A percentile compares a stretch with the other conserved stretches of the same genome.
phyloP scores from a whole-genome alignment of 2,329 filamentous ascomycete genomes.

The Pestalotiopsis sp. region DNA sequence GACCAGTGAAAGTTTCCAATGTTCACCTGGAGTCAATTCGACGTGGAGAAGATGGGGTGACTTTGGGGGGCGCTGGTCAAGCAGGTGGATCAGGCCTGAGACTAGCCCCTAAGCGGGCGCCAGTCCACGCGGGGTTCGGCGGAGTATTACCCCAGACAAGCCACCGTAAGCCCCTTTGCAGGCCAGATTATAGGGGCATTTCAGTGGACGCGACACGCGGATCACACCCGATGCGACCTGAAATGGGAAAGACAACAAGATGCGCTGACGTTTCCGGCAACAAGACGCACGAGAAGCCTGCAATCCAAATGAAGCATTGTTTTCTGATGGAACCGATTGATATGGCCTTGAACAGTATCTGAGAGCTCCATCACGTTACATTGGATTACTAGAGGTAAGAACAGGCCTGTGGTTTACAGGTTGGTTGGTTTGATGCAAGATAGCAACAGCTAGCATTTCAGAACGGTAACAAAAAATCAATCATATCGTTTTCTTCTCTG shows the following conservation, averaged over 20 bases:
- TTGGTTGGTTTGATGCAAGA: too few species aligned
- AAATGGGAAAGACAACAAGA: neutral
- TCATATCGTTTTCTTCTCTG: too few species aligned
- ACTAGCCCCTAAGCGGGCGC: neutral
- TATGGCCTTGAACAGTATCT: neutral
- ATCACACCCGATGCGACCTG: neutral
- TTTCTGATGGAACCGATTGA: neutral
- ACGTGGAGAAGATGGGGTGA: neutral
- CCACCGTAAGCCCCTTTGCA: neutral
- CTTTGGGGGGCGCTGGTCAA: neutral
- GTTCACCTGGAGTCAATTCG: neutral
- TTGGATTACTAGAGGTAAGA: too few species aligned
- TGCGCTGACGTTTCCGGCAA: neutral
- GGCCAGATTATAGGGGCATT: neutral
- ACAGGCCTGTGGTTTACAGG: too few species aligned
- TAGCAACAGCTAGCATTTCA: too few species aligned
- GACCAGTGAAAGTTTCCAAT: neutral
- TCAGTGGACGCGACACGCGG: conserved; percentile 1
- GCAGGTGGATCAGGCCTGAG: neutral
- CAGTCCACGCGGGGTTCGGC: neutral
- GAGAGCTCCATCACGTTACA: too few species aligned
- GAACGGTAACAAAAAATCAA: too few species aligned
- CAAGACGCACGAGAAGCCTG: neutral
- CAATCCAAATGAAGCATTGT: neutral
- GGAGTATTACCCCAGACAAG: neutral